Evolutionary conservation across 1,284 basidiomycete species (phyloP), one percentile per base, ranked within the genome.

Genomic region (Cutaneotrichosporon cutaneum): DNA sequence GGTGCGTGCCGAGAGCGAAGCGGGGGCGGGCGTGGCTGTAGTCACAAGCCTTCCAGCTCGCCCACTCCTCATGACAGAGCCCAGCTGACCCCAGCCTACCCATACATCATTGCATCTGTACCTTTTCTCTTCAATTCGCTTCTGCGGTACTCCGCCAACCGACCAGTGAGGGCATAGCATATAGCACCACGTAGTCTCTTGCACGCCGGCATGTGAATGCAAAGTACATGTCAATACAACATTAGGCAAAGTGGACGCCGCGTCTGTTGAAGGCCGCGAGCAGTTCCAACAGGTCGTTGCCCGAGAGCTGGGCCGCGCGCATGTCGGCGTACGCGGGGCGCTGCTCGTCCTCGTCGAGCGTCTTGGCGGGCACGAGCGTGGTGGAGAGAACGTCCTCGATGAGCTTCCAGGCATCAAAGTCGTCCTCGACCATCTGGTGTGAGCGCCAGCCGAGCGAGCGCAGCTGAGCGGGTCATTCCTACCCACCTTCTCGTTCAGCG

Each of bases 231-330:
- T 61, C 48, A 14, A 51, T 65, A 64, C 63, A 64, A 64, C 57
- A 64, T 54, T 68, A 90, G 56, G 87, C 87, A 70, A 92, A 92
- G 76, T 92, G 90, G 57, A 94, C 86, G 33, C 90, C 89, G 57
- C 84, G 84, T 68, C 90, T 87, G 75, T 94, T 90, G 77, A 93
- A 93, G 4, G 88, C 86, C n/a, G 86, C 82, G 39, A 90, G 77
- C 30, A 90, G 80, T 75, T 87, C 87, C n/a, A 93, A 80, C 48
- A 94, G 79, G 74, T 92, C 90, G 70, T 92, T 88, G 11, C 92
- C 85, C 65, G 88, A 87, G 88, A 94, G 90, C 78, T 91, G 90
- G 9, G 89, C 85, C 7, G 90, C 89, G 59, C 90, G 83, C 62
- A 82, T 84, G 66, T 92, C 89, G 8, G 84, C 83, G 68, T 85